Evolutionary conservation across 441 rosid species (phyloP).

Genomic region (Euphorbia corollata): DNA sequence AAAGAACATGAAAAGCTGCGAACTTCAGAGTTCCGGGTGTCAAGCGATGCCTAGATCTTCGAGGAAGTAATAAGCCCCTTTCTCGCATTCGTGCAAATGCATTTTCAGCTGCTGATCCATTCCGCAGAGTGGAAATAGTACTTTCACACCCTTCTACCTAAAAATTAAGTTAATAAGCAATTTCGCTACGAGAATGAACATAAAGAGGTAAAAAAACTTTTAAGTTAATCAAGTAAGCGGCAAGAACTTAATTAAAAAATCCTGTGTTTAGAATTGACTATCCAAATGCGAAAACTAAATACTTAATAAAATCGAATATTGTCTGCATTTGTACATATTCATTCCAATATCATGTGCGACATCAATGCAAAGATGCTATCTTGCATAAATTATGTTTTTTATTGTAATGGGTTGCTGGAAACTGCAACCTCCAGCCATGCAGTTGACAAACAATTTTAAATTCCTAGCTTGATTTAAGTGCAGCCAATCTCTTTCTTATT

Average conservation of each 20-base stretch:
- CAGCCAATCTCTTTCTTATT: background rate
- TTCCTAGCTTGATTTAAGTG: background rate
- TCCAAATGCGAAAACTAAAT: background rate
- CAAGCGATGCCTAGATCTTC: conserved; percentile 95
- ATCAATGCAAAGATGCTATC: background rate
- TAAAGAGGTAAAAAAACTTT: conserved; percentile 3
- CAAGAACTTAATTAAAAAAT: conserved; percentile 4
- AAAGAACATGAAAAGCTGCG: conserved; percentile 99
- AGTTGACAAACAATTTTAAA: background rate
- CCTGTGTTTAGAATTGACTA: background rate
- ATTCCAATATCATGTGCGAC: background rate
- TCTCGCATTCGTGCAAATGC: conserved; percentile 94
- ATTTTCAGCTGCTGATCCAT: conserved; percentile 94
- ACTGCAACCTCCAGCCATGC: background rate
- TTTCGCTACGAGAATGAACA: conserved; percentile 9
- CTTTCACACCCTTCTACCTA: conserved; percentile 82
- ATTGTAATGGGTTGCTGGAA: background rate
- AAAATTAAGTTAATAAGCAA: conserved; percentile 15
- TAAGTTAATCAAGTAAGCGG: conserved; percentile 6
- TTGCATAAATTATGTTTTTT: background rate
- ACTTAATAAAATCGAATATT: background rate
- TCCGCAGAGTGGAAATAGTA: conserved; percentile 71
- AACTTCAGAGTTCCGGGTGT: conserved; percentile 99
- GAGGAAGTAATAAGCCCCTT: conserved; percentile 79
- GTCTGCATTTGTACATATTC: background rate